These are phyloP conservation scores for Trichophyton equinum DNA, from an alignment of 2,329 filamentous ascomycete species.

Conservation along the genomic window DNA sequence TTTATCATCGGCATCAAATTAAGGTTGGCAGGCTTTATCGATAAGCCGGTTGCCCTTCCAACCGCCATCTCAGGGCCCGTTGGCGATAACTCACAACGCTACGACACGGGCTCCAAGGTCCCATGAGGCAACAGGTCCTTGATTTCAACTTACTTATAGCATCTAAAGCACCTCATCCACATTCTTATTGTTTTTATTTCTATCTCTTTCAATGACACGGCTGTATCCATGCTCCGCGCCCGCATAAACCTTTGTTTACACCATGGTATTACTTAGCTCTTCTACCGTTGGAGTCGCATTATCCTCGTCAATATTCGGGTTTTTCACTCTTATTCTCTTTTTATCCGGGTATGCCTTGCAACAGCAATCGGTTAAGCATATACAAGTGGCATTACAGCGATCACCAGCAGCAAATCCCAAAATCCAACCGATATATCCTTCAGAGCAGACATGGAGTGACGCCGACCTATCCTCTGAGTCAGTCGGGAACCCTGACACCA, in stretches of 20 bases:
- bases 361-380: constrained; percentile 66
- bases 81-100: neutral
- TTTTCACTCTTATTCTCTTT: constrained; percentile 74
- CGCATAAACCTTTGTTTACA: neutral
- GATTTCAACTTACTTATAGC: neutral
- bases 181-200: neutral
- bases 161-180: neutral
- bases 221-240: neutral
- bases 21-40: constrained; percentile 20
- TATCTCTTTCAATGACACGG: neutral
- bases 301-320: constrained; percentile 44
- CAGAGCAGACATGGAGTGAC: neutral
- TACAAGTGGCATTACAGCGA: constrained; percentile 39
- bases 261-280: constrained; percentile 36
- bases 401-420: neutral
- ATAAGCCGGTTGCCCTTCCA: constrained; percentile 26
- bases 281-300: constrained; percentile 34
- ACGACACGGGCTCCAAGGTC: neutral
- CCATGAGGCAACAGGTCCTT: neutral
- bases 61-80: constrained; percentile 9
- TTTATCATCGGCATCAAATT: neutral
- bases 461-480: neutral
- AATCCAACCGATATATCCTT: neutral
- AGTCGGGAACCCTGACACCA: neutral
- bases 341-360: constrained; percentile 78